Evolutionary conservation across 805 yeast species (phyloP).

Genomic region (Diddensiella transvaalensis): DNA sequence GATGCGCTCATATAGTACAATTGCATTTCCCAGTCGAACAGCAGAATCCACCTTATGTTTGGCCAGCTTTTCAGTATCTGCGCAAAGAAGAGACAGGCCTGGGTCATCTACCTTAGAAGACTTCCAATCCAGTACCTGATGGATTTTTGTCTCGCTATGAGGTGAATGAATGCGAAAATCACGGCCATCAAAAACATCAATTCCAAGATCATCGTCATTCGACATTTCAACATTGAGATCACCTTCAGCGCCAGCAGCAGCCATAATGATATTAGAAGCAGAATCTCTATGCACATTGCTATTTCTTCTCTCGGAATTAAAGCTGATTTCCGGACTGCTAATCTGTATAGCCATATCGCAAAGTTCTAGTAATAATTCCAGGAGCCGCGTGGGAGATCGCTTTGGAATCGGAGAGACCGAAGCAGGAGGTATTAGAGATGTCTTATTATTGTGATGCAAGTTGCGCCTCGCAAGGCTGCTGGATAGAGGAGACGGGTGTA

Average conservation of each 20-base stretch:
- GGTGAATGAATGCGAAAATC: conserved; percentile 31
- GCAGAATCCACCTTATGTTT: conserved; percentile 66
- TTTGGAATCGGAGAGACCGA: conserved; percentile 23
- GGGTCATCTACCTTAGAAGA: conserved; percentile 57
- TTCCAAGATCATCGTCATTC: conserved; percentile 1
- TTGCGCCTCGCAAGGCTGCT: conserved; percentile 1
- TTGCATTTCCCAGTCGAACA: conserved; percentile 65
- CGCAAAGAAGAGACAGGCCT: conserved; percentile 57
- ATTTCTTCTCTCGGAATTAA: conserved; percentile 4
- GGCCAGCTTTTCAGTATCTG: conserved; percentile 62
- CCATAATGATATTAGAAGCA: background rate
- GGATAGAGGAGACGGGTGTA: background rate
- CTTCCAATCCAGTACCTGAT: conserved; percentile 34
- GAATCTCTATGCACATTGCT: background rate
- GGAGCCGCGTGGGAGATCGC: conserved; percentile 45
- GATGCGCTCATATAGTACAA: conserved; percentile 70
- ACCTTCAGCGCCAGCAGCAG: too few species aligned
- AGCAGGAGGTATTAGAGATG: conserved; percentile 5
- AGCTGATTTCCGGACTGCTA: conserved; percentile 62
- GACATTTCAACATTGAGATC: background rate
- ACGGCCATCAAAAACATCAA: conserved; percentile 28
- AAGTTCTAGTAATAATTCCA: conserved; percentile 49
- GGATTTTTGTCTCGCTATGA: conserved; percentile 31
- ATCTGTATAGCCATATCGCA: conserved; percentile 73
- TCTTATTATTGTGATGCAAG: background rate